phyloP scores from a whole-genome alignment of 2,329 filamentous ascomycete genomes.

The Fusarium coffeatum region DNA sequence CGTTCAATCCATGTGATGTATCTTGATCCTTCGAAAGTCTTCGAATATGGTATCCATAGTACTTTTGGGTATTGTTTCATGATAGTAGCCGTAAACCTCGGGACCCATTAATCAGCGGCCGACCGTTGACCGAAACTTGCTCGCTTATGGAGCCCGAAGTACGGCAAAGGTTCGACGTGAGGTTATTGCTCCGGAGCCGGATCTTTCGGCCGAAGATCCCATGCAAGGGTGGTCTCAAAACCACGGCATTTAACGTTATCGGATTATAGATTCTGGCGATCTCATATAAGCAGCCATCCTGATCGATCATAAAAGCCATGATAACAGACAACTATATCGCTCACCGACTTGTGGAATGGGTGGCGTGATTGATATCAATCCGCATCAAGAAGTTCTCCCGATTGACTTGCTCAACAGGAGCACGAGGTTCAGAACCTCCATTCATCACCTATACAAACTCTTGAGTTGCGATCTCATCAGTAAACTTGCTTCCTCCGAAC shows the following conservation, averaged over 20 bases:
- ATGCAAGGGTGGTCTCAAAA: background rate
- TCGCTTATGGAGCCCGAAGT: background rate
- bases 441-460: too few relatives aligned
- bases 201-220: background rate
- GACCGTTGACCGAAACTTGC: constrained; percentile 9
- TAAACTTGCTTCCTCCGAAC: too few relatives aligned
- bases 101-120: background rate
- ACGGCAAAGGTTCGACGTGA: background rate
- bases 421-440: too few relatives aligned
- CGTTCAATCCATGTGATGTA: background rate
- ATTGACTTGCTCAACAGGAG: background rate
- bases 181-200: constrained; percentile 1
- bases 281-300: background rate
- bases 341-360: background rate
- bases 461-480: too few relatives aligned
- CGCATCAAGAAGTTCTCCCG: background rate
- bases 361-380: too few relatives aligned
- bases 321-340: background rate
- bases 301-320: background rate
- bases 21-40: background rate
- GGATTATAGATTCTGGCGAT: background rate
- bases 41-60: background rate
- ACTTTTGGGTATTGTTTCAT: background rate
- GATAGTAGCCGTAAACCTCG: background rate
- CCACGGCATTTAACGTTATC: background rate